Evolutionary conservation across 805 yeast species (phyloP).

Genomic region (Wickerhamiella hasegawae): DNA sequence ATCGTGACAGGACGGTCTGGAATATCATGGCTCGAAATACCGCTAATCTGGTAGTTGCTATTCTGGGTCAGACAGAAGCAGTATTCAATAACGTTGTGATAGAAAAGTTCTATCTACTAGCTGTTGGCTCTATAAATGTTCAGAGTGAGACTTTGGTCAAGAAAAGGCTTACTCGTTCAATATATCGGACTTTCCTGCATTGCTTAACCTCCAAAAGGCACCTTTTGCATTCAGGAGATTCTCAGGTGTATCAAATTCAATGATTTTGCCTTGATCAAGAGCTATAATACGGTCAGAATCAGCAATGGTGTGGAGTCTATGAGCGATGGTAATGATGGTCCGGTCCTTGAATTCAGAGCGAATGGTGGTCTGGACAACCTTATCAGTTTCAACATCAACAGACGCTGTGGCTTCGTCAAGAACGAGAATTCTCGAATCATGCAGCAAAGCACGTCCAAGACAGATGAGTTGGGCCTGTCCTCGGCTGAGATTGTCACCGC

Average conservation of each 20-base stretch:
- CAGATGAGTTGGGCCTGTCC: conserved; percentile 76
- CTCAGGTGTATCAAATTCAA: conserved; percentile 54
- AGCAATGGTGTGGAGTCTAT: conserved; percentile 63
- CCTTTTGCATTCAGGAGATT: conserved; percentile 11
- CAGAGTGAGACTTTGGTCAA: too few relatives aligned
- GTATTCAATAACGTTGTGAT: too few relatives aligned
- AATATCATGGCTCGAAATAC: too few relatives aligned
- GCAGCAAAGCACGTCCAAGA: conserved; percentile 60
- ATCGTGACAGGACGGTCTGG: too few relatives aligned
- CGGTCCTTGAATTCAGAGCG: conserved; percentile 46
- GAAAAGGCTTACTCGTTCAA: background rate
- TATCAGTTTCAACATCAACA: conserved; percentile 67
- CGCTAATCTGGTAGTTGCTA: too few relatives aligned
- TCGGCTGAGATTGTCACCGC: conserved; percentile 62
- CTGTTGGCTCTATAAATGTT: too few relatives aligned
- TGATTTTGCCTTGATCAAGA: conserved; percentile 49
- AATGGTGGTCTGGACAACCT: conserved; percentile 59
- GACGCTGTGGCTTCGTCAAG: conserved; percentile 73
- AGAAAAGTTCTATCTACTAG: too few relatives aligned
- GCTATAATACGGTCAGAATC: conserved; percentile 65
- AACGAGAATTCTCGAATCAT: conserved; percentile 50
- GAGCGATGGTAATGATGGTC: conserved; percentile 75
- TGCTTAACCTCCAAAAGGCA: conserved; percentile 6
- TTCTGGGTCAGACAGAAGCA: too few relatives aligned
- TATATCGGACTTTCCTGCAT: conserved; percentile 1